A percentile compares a stretch with the other conserved stretches of the same genome.
These are phyloP conservation scores for Diaporthe sp. DNA, from an alignment of 2,329 filamentous ascomycete genomes.

Conservation along the genomic window DNA sequence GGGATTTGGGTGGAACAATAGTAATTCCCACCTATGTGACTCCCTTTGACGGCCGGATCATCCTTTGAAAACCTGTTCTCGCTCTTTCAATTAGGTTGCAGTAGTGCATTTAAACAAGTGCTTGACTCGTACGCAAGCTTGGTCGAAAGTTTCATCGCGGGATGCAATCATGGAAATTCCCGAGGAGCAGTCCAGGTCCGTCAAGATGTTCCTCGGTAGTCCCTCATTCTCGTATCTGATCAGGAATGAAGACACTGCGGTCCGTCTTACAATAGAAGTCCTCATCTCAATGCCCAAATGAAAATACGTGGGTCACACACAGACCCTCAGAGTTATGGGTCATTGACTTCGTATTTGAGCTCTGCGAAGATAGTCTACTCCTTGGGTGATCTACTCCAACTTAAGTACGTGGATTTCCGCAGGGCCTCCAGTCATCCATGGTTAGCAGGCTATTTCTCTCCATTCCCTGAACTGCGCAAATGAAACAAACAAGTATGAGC, in stretches of 20 bases:
- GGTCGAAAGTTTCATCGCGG: background rate
- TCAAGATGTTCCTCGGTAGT: background rate
- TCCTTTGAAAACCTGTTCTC: background rate
- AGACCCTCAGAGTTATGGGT: background rate
- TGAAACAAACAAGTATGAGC: background rate
- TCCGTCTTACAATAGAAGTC: background rate
- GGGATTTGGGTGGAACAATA: background rate
- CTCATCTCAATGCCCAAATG: background rate
- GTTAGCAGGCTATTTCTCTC: background rate
- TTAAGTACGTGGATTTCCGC: background rate
- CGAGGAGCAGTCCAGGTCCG: background rate
- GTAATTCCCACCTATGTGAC: background rate
- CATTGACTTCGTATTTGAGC: background rate
- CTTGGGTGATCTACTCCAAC: background rate
- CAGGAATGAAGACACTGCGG: background rate
- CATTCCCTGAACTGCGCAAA: background rate
- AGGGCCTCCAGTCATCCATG: background rate
- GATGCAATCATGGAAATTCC: background rate
- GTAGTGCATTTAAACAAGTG: background rate
- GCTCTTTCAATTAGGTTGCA: background rate
- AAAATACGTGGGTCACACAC: background rate
- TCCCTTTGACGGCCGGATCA: background rate
- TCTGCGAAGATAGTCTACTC: background rate
- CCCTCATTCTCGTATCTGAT: background rate
- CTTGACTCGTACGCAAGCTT: slow-evolving; percentile 18